Conservation (phyloP, 2,329 filamentous ascomycete species). For the Ophiostoma himal-ulmi region DNA sequence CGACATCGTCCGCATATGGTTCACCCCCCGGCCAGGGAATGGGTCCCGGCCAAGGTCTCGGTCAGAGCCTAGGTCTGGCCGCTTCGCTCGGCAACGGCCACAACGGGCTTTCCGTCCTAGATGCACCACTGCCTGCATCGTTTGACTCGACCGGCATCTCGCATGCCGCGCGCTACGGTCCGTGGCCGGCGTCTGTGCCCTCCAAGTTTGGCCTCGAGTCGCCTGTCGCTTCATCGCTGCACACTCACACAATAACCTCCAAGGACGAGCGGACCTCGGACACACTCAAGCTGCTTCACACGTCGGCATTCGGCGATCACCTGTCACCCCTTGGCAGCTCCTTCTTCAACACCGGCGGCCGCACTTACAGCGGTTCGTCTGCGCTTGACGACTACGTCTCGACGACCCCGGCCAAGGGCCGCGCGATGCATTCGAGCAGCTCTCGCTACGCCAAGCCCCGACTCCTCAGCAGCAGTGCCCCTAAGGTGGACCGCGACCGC, state of each 20-base stretch:
- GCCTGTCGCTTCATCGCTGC: constrained; percentile 65
- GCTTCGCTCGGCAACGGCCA: constrained; percentile 62
- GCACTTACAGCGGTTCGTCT: background rate
- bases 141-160: constrained; percentile 96
- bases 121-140: constrained; percentile 86
- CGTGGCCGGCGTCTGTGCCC: constrained; percentile 87
- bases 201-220: constrained; percentile 86
- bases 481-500: constrained; percentile 49
- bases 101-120: constrained; percentile 76
- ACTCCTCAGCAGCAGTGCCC: constrained; percentile 58
- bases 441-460: constrained; percentile 59
- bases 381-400: background rate
- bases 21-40: constrained; percentile 62
- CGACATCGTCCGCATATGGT: constrained; percentile 59
- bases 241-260: background rate
- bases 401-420: background rate
- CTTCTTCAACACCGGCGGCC: background rate
- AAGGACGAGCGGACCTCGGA: constrained; percentile 56
- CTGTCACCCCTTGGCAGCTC: constrained; percentile 36
- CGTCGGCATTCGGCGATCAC: constrained; percentile 64
- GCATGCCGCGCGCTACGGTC: constrained; percentile 80
- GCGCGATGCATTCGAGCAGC: constrained; percentile 55
- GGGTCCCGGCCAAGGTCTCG: constrained; percentile 5
- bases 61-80: constrained; percentile 33
- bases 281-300: constrained; percentile 58